phyloP scores from a whole-genome alignment of 176 grass and related monocot genomes.

The Thinopyrum elongatum region DNA sequence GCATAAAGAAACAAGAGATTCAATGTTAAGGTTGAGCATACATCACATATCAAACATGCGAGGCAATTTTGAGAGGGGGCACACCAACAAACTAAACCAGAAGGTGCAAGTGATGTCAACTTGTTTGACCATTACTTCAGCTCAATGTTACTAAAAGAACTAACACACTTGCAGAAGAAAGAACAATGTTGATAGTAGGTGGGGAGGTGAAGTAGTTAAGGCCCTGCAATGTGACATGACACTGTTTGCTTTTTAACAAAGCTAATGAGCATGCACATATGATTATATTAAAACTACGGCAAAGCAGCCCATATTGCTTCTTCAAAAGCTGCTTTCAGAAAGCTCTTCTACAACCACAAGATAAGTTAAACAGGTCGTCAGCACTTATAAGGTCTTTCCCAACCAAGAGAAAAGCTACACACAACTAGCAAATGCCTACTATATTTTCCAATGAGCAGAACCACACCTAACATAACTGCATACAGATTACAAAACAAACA shows the following conservation, averaged over 20 bases:
- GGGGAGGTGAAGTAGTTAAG: neutral
- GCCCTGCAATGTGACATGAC: neutral
- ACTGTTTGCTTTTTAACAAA: slow-evolving; percentile 3
- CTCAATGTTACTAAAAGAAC: neutral
- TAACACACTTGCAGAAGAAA: neutral
- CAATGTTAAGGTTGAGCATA: neutral
- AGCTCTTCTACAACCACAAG: slow-evolving; percentile 23
- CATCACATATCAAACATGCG: neutral
- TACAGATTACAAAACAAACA: neutral
- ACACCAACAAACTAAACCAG: neutral
- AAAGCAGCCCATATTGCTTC: neutral
- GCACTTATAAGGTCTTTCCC: neutral
- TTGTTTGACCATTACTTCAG: neutral
- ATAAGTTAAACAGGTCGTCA: neutral
- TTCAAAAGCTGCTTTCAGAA: slow-evolving; percentile 9
- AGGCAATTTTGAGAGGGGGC: neutral
- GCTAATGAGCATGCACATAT: neutral
- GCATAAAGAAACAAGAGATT: slow-evolving; percentile 19
- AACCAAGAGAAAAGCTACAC: neutral
- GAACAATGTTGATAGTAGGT: neutral
- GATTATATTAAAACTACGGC: neutral
- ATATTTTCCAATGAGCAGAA: slow-evolving; percentile 10
- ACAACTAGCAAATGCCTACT: neutral
- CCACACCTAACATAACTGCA: neutral
- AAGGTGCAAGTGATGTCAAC: neutral